A percentile compares a stretch with the other conserved stretches of the same genome.
Conservation (phyloP, 352 stramenopile genomes). For the Phytopythium aichiense region DNA sequence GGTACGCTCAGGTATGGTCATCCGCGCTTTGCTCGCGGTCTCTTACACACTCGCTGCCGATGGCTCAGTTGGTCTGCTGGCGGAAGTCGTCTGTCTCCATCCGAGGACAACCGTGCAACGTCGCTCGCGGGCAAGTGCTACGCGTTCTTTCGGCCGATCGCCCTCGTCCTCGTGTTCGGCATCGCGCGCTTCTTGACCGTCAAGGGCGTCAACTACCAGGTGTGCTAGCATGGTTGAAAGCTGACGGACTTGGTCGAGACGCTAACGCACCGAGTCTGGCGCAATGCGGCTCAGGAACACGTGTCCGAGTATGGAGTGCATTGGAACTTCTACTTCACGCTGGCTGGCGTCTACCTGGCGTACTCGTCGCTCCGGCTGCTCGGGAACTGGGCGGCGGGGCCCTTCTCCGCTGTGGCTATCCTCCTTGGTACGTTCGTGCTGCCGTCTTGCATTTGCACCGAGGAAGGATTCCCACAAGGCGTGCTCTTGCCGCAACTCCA, state of each 20-base stretch:
- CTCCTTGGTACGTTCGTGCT: constrained; percentile 25
- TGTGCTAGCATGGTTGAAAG: constrained; percentile 22
- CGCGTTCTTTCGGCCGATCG: constrained; percentile 64
- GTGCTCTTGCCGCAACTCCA: constrained; percentile 12
- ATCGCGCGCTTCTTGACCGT: constrained; percentile 69
- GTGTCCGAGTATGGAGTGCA: constrained; percentile 98
- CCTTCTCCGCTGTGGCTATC: constrained; percentile 37
- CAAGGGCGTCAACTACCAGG: constrained; percentile 86
- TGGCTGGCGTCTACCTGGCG: constrained; percentile 79
- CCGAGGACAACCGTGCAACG: background rate
- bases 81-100: too few species aligned
- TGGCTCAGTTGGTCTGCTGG: background rate
- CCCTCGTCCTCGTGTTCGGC: constrained; percentile 63
- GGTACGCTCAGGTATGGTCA: background rate
- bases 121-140: constrained; percentile 30
- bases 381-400: constrained; percentile 39
- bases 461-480: constrained; percentile 7
- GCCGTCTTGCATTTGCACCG: background rate
- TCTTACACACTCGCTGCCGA: background rate
- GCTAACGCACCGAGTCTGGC: background rate
- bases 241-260: background rate
- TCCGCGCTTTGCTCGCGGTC: background rate
- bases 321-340: constrained; percentile 99
- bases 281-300: constrained; percentile 68
- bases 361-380: constrained; percentile 55